Conservation (phyloP, 2,329 filamentous ascomycete genomes). For the Exophiala lecanii-corni region DNA sequence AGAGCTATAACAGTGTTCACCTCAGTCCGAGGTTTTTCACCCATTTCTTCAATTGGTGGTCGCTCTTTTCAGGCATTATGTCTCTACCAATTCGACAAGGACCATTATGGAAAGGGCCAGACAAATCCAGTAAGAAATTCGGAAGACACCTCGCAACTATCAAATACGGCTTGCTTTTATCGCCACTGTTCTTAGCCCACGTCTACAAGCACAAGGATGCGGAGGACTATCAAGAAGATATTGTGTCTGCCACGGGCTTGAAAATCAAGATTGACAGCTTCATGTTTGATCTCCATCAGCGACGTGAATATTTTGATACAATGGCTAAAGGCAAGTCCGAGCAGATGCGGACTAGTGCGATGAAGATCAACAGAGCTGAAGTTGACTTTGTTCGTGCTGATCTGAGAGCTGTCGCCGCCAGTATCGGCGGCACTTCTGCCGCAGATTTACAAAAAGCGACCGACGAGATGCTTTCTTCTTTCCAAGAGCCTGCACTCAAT, state of each 20-base stretch:
- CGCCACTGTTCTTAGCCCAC: slow-evolving; percentile 89
- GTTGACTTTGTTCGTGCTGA: slow-evolving; percentile 88
- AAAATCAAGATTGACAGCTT: slow-evolving; percentile 96
- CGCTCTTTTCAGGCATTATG: slow-evolving; percentile 89
- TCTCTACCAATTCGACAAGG: slow-evolving; percentile 92
- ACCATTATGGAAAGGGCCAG: slow-evolving; percentile 80
- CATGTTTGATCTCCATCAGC: slow-evolving; percentile 92
- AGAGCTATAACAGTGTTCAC: slow-evolving; percentile 95
- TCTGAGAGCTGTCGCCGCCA: slow-evolving; percentile 87
- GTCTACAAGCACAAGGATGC: slow-evolving; percentile 98
- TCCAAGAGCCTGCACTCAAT: slow-evolving; percentile 48
- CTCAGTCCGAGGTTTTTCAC: slow-evolving; percentile 94
- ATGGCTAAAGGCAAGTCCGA: slow-evolving; percentile 71
- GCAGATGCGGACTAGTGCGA: slow-evolving; percentile 77
- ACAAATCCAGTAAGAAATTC: slow-evolving; percentile 98
- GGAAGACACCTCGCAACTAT: slow-evolving; percentile 95
- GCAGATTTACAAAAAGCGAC: slow-evolving; percentile 67
- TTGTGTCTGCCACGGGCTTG: slow-evolving; percentile 88
- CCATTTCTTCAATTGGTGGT: slow-evolving; percentile 98
- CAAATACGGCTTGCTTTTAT: slow-evolving; percentile 91
- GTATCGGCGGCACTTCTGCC: slow-evolving; percentile 72
- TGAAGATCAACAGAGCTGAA: slow-evolving; percentile 93
- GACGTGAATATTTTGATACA: slow-evolving; percentile 85
- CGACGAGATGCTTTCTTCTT: slow-evolving; percentile 57
- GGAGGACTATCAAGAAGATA: slow-evolving; percentile 73